phyloP scores from a whole-genome alignment of 257 asterid species.

The Misopates orontium region DNA sequence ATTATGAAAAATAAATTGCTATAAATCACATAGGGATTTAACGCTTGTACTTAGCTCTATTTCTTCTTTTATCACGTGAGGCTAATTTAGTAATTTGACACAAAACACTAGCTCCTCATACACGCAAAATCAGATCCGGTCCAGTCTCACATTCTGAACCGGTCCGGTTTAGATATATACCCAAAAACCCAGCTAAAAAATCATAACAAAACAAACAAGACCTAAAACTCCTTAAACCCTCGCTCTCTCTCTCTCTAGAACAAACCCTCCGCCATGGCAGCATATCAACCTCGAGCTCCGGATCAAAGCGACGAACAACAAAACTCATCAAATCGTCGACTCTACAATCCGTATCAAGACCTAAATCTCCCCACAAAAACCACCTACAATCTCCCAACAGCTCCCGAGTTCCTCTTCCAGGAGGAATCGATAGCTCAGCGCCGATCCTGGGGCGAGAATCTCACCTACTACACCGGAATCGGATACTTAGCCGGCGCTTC shows the following conservation, averaged over 20 bases:
- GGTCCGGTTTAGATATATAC: too few species aligned
- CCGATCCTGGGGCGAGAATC: constrained; percentile 93
- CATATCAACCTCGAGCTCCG: constrained; percentile 43
- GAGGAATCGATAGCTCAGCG: constrained; percentile 80
- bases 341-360: constrained; percentile 91
- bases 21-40: too few species aligned
- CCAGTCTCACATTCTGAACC: too few species aligned
- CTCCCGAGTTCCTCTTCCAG: constrained; percentile 85
- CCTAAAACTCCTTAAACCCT: neutral
- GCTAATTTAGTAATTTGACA: too few species aligned
- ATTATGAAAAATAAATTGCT: too few species aligned
- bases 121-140: too few species aligned
- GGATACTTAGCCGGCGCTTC: constrained; percentile 77
- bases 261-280: constrained; percentile 52
- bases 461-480: constrained; percentile 85
- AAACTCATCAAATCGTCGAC: constrained; percentile 52
- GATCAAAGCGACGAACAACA: constrained; percentile 24
- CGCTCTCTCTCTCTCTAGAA: neutral
- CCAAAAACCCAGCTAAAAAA: too few species aligned
- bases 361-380: constrained; percentile 45
- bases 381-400: constrained; percentile 65
- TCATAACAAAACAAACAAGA: too few species aligned
- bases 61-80: too few species aligned
- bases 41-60: too few species aligned
- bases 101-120: too few species aligned